Conservation (phyloP, 495 filamentous ascomycete genomes). For the Penicillium longicatenatum region DNA sequence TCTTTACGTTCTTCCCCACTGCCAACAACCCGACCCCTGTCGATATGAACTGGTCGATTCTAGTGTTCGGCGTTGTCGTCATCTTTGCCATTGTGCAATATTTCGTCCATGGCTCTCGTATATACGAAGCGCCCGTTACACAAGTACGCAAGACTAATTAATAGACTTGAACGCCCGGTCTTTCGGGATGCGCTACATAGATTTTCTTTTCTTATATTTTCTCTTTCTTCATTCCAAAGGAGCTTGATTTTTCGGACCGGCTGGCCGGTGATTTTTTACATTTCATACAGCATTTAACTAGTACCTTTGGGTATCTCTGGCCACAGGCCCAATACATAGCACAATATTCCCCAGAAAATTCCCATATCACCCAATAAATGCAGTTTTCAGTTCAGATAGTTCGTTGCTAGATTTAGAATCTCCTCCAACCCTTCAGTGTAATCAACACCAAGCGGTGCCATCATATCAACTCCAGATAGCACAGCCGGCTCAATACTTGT, state of each 20-base stretch:
- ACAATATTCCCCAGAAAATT: neutral
- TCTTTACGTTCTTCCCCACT: constrained; percentile 52
- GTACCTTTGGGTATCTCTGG: neutral
- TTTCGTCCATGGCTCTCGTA: constrained; percentile 37
- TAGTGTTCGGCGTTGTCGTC: constrained; percentile 45
- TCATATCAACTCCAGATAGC: constrained; percentile 10
- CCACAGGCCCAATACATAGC: neutral
- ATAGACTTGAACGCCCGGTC: neutral
- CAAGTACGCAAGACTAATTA: constrained; percentile 28
- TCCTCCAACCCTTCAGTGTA: constrained; percentile 29
- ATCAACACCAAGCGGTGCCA: constrained; percentile 16
- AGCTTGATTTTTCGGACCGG: neutral
- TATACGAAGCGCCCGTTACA: constrained; percentile 44
- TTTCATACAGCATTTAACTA: constrained; percentile 16
- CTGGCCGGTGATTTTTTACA: constrained; percentile 8
- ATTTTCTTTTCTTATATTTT: neutral
- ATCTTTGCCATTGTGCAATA: constrained; percentile 48
- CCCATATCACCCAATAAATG: neutral
- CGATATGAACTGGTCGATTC: constrained; percentile 47
- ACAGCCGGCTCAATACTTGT: constrained; percentile 1
- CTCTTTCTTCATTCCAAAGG: neutral
- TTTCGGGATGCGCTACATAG: neutral
- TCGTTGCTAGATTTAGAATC: constrained; percentile 28
- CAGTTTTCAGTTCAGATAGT: constrained; percentile 16
- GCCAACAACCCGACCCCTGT: constrained; percentile 30